Percentiles rank a stretch among this genome's conserved stretches.
Evolutionary conservation across 352 stramenopile species (phyloP).

Genomic region (Thalassiosira delicatula): DNA sequence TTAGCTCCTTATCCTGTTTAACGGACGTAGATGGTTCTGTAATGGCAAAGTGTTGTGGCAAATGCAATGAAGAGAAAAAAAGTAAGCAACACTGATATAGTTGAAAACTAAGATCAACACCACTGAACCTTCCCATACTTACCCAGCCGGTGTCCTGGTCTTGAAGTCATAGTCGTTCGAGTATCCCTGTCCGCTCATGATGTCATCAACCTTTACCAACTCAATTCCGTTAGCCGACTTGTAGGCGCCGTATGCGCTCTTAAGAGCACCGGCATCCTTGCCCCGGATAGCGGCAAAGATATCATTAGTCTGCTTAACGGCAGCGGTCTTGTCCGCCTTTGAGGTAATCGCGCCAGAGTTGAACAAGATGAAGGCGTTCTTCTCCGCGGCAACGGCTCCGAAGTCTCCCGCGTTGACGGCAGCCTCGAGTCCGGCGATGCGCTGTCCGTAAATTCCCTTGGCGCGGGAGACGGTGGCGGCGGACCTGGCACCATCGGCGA

Average conservation of each 20-base stretch:
- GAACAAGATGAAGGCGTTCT: constrained; percentile 88
- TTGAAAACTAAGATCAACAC: not conserved
- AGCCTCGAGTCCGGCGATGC: constrained; percentile 78
- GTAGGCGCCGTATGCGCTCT: constrained; percentile 82
- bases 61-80: too few relatives aligned
- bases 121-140: constrained; percentile 49
- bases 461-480: constrained; percentile 73
- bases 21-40: constrained; percentile 71
- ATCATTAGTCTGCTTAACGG: constrained; percentile 79
- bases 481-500: constrained; percentile 85
- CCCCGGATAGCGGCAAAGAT: constrained; percentile 82
- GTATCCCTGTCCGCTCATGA: constrained; percentile 81
- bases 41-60: too few relatives aligned
- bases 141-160: constrained; percentile 67
- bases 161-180: constrained; percentile 84
- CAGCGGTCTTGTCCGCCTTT: constrained; percentile 76
- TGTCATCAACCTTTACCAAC: constrained; percentile 48
- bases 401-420: constrained; percentile 85
- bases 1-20: constrained; percentile 43
- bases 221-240: constrained; percentile 76
- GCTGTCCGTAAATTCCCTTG: constrained; percentile 82
- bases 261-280: constrained; percentile 79
- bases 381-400: constrained; percentile 83
- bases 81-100: constrained; percentile 3
- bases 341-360: constrained; percentile 84